Evolutionary conservation across 2,329 filamentous ascomycete species (phyloP).

Genomic region (Emericellopsis cladophorae): DNA sequence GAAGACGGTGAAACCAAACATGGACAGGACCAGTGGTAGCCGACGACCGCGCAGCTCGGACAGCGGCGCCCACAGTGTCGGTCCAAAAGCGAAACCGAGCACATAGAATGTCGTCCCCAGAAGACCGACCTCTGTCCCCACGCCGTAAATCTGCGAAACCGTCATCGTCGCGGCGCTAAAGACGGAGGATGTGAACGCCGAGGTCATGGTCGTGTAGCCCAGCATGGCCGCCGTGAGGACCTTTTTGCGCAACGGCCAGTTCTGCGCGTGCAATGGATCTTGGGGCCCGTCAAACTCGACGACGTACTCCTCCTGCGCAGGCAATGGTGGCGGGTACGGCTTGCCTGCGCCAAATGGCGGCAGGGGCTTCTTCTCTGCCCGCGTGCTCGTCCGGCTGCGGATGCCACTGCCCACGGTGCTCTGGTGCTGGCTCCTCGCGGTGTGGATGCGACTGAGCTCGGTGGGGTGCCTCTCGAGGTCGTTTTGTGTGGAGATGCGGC

Average conservation of each 20-base stretch:
- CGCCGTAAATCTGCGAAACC: conserved; percentile 45
- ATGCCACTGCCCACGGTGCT: conserved; percentile 50
- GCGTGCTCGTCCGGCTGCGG: conserved; percentile 22
- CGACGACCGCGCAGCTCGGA: conserved; percentile 59
- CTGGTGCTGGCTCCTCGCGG: conserved; percentile 56
- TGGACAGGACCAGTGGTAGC: conserved; percentile 45
- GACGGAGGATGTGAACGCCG: conserved; percentile 63
- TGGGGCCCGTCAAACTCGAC: conserved; percentile 76
- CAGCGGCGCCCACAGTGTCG: conserved; percentile 59
- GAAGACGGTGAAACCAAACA: conserved; percentile 60
- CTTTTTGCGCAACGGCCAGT: conserved; percentile 76
- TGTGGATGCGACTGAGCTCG: conserved; percentile 58
- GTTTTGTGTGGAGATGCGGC: conserved; percentile 48
- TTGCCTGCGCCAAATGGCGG: conserved; percentile 65
- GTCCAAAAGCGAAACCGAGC: conserved; percentile 60
- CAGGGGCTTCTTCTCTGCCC: conserved; percentile 44
- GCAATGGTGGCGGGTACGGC: conserved; percentile 56
- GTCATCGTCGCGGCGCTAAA: conserved; percentile 54
- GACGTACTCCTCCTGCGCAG: conserved; percentile 63
- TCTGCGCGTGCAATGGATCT: conserved; percentile 77
- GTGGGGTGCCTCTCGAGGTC: conserved; percentile 61
- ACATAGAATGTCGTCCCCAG: conserved; percentile 59
- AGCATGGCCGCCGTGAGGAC: conserved; percentile 53
- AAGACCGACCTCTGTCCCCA: conserved; percentile 48
- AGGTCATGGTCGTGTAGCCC: conserved; percentile 59